Conservation (phyloP, 2,329 filamentous ascomycete genomes). For the Fusarium multiceps region DNA sequence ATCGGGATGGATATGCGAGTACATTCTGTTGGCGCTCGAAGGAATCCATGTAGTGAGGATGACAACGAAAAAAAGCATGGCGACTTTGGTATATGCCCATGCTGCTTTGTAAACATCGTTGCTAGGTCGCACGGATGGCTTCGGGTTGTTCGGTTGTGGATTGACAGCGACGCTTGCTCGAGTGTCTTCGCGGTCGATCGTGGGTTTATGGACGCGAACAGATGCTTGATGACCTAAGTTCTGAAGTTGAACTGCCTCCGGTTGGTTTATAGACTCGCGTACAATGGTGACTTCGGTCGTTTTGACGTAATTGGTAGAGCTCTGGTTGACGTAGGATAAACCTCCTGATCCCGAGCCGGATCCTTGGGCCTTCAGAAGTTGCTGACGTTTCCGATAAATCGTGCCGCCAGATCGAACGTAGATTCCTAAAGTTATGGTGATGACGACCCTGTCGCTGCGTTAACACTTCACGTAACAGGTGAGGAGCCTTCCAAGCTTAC, state of each 20-base stretch:
- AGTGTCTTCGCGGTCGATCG: neutral
- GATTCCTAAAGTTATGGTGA: neutral
- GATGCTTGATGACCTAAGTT: neutral
- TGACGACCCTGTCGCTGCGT: slow-evolving; percentile 4
- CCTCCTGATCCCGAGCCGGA: neutral
- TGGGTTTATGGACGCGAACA: neutral
- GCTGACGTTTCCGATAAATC: slow-evolving; percentile 10
- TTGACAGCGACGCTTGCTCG: neutral
- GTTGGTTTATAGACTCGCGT: neutral
- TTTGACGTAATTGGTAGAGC: neutral
- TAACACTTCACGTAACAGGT: too few relatives aligned
- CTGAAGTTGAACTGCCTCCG: neutral
- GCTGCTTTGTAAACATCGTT: slow-evolving; percentile 13
- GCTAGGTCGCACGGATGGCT: fast-evolving
- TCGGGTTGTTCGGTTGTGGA: neutral
- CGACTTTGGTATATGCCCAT: slow-evolving; percentile 10
- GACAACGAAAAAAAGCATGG: neutral
- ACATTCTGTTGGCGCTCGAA: slow-evolving; percentile 2
- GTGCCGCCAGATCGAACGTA: slow-evolving; percentile 3
- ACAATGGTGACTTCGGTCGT: slow-evolving; percentile 7
- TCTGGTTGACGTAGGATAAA: slow-evolving; percentile 4
- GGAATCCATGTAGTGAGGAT: slow-evolving; percentile 8
- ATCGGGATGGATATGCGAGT: neutral
- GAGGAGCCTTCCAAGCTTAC: too few relatives aligned
- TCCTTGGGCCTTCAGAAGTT: neutral